Base-by-base conservation (phyloP, 2,329 filamentous ascomycete species). In the Aspergillus pseudoglaucus region DNA sequence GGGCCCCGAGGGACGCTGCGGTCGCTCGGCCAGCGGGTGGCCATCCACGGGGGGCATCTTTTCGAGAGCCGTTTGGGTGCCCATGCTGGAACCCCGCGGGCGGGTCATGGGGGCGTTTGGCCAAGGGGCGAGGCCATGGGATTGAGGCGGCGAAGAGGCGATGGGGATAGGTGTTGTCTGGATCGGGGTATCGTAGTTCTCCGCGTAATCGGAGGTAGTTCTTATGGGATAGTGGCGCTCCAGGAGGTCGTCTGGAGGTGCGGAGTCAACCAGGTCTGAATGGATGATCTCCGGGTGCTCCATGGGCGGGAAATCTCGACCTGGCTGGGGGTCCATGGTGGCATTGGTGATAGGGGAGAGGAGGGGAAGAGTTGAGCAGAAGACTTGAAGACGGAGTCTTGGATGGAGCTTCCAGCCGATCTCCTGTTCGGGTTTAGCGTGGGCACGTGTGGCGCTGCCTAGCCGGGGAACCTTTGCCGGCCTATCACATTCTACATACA, bases 1-100 rank as follows among this genome's bases (percentile, higher is more conserved):
- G 15, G 87, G 86, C 20, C 76, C 83, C 5, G 80, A 77, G 14
- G 87, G 86, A 55, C 87, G 80, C 59, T 86, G 82, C 22, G 79
- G 76, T 59, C 54, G 60, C 6, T 65, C 59, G 9, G 58, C 30
- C 42, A 63, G 55, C 12, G 60, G 53, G 42, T 56, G 50, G 40
- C 57, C 61, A 47, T 68, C 67, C 15, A 60, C 46, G 23, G 59
- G 54, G 23, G 52, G 50, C 23, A 52, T 48, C 43, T 64, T 63
- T 15, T 69, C 78, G 66, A 67, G 75, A 62, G 59, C 70, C 57
- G 66, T 70, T 4, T 58, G 48, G 35, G 65, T 63, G 44, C 69
- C 69, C 18, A 68, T 55, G 54, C 72, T 75, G 51, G 68, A 58
- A 44, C 69, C 68, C 47, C 74, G 72, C 30, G 70, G 66, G 38